Conservation (phyloP, 345 rosid species). For the Eucalyptus curtisii region DNA sequence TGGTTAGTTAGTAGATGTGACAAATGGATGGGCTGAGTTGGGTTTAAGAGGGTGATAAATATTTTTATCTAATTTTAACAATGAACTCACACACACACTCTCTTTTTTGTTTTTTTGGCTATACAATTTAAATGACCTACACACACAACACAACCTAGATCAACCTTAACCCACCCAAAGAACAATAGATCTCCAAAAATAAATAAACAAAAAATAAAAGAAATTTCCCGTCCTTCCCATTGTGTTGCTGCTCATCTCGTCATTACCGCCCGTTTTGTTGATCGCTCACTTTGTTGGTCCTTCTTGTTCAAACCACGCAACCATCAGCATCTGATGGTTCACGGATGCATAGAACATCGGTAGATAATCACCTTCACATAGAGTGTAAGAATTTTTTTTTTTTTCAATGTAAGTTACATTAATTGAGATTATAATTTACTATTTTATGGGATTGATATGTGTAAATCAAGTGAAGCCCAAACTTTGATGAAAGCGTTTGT, state of each 20-base stretch:
- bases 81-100: fast-evolving
- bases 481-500: fast-evolving
- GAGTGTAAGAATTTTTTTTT: background rate
- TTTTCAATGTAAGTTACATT: background rate
- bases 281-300: background rate
- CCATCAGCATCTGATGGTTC: background rate
- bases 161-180: background rate
- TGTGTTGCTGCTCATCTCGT: too few species aligned
- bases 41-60: too few species aligned
- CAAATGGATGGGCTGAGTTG: too few species aligned
- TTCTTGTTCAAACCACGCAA: background rate
- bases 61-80: too few species aligned
- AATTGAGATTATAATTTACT: background rate
- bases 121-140: background rate
- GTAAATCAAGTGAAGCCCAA: fast-evolving
- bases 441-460: background rate
- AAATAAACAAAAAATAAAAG: too few species aligned
- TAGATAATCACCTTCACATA: background rate
- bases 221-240: too few species aligned
- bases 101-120: background rate
- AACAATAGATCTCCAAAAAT: background rate
- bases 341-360: fast-evolving
- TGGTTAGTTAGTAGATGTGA: too few species aligned
- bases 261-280: too few species aligned
- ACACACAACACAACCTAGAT: background rate